Evolutionary conservation across 163 green algal genomes (phyloP).

Genomic region (Botryococcus braunii): DNA sequence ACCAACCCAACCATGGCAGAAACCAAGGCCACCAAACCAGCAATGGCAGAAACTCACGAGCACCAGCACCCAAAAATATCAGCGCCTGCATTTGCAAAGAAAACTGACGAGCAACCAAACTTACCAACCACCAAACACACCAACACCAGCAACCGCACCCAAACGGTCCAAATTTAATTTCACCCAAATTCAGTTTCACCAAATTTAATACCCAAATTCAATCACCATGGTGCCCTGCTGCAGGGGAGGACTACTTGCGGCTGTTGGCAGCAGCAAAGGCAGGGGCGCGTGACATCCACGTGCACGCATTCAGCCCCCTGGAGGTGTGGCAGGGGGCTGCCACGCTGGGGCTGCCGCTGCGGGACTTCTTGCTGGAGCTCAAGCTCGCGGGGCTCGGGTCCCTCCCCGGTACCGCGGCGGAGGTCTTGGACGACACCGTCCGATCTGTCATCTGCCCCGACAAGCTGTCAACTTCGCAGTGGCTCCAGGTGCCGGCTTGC

Average conservation of each 20-base stretch:
- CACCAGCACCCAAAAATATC: too few species aligned
- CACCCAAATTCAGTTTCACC: too few species aligned
- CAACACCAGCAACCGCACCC: too few species aligned
- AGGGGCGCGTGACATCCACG: slow-evolving; percentile 65
- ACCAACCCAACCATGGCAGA: too few species aligned
- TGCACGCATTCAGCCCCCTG: slow-evolving; percentile 73
- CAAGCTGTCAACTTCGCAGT: slow-evolving; percentile 63
- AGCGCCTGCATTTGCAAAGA: too few species aligned
- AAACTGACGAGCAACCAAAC: too few species aligned
- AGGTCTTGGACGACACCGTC: slow-evolving; percentile 68
- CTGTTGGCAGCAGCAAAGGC: slow-evolving; percentile 59
- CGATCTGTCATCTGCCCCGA: slow-evolving; percentile 70
- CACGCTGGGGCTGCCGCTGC: slow-evolving; percentile 42
- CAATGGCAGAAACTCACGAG: too few species aligned
- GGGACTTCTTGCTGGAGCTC: slow-evolving; percentile 47
- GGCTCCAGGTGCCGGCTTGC: slow-evolving; percentile 65
- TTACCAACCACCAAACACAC: too few species aligned
- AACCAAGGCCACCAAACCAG: too few species aligned
- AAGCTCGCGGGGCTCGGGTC: slow-evolving; percentile 63
- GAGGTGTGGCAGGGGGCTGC: slow-evolving; percentile 63
- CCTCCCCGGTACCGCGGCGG: slow-evolving; percentile 76
- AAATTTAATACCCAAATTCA: too few species aligned
- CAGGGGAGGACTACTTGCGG: slow-evolving; percentile 15
- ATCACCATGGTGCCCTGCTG: too few species aligned
- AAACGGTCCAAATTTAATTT: too few species aligned